Conservation (phyloP, 805 yeast species). For the Starmerella scarabaei region DNA sequence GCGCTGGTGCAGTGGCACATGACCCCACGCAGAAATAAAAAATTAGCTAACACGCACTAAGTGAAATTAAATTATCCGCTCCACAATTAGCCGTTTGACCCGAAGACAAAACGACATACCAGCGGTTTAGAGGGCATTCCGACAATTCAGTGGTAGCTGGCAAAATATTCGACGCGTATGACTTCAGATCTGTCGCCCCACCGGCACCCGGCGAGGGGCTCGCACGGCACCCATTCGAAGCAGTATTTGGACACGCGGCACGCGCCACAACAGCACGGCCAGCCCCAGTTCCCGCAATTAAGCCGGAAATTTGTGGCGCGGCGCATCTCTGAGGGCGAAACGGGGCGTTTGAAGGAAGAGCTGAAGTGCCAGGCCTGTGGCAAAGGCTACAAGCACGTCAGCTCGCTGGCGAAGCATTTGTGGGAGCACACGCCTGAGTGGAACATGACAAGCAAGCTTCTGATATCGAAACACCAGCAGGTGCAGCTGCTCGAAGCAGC, state of each 20-base stretch:
- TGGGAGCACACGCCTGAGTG: conserved; percentile 96
- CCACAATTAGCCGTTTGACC: too few relatives aligned
- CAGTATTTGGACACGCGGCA: neutral
- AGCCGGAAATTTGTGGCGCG: conserved; percentile 56
- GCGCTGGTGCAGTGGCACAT: too few relatives aligned
- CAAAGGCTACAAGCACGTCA: conserved; percentile 78
- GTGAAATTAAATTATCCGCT: too few relatives aligned
- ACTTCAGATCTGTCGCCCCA: too few relatives aligned
- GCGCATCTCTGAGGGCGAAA: conserved; percentile 73
- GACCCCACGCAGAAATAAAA: too few relatives aligned
- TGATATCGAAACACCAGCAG: conserved; percentile 79
- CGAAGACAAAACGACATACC: too few relatives aligned
- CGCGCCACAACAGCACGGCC: neutral
- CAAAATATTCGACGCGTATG: too few relatives aligned
- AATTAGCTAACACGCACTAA: too few relatives aligned
- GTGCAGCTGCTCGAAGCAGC: conserved; percentile 56
- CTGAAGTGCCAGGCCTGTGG: conserved; percentile 85
- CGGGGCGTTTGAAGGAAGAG: conserved; percentile 72
- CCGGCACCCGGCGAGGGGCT: too few relatives aligned
- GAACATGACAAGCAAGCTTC: conserved; percentile 69
- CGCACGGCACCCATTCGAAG: neutral
- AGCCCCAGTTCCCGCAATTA: conserved; percentile 20
- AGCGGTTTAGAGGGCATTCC: too few relatives aligned
- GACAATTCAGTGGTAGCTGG: too few relatives aligned
- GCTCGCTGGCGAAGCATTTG: conserved; percentile 73